Conservation (phyloP, 495 filamentous ascomycete genomes). For the Daldinia loculata region DNA sequence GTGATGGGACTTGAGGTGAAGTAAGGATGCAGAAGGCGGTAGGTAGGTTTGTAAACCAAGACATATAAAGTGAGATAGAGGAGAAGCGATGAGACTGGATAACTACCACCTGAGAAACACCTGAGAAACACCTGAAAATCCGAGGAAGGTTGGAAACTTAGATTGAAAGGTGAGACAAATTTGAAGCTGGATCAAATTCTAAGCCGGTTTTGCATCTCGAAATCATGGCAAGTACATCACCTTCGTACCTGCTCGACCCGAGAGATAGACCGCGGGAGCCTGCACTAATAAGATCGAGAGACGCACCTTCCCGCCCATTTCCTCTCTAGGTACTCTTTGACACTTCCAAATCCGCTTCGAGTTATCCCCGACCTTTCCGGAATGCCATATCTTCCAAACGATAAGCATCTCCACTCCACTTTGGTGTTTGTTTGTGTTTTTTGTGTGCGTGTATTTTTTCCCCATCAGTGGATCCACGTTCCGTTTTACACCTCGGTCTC, state of each 20-base stretch:
- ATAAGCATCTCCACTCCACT: background rate
- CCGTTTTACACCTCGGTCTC: background rate
- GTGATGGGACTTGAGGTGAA: background rate
- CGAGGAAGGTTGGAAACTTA: constrained; percentile 26
- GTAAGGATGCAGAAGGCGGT: constrained; percentile 25
- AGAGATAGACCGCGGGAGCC: constrained; percentile 24
- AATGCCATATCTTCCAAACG: background rate
- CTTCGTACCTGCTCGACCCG: constrained; percentile 12
- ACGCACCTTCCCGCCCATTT: constrained; percentile 26
- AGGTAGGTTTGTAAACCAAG: constrained; percentile 3
- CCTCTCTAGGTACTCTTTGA: background rate
- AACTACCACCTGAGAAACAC: constrained; percentile 6
- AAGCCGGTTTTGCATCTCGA: constrained; percentile 21
- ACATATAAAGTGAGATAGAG: constrained; percentile 1
- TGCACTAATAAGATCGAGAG: constrained; percentile 34
- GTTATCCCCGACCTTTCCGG: background rate
- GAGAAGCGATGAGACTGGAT: constrained; percentile 18
- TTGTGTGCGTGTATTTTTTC: background rate
- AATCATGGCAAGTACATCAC: constrained; percentile 7
- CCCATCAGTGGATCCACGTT: background rate
- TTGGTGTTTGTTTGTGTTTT: background rate
- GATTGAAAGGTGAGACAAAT: constrained; percentile 37
- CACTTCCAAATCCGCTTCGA: constrained; percentile 13
- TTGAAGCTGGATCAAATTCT: constrained; percentile 16
- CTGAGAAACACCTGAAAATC: constrained; percentile 3